Conservation (phyloP, 78 protist species). For the Capsaspora owczarzaki region DNA sequence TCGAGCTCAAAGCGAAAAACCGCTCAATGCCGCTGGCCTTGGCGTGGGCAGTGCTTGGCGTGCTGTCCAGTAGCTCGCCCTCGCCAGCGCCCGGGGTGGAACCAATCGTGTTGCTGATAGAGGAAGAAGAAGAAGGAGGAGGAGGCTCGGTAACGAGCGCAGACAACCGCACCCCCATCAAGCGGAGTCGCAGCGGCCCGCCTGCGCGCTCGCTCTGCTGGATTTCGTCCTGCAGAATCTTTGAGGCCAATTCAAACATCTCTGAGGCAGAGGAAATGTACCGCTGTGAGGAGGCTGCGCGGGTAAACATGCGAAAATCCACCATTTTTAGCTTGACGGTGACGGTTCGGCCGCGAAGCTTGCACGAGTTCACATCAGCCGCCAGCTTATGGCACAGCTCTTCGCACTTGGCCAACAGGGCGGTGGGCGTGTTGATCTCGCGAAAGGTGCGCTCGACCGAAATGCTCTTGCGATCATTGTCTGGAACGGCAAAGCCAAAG, state of each 20-base stretch:
- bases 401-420: not conserved
- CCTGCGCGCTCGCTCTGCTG: not conserved
- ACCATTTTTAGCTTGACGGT: slow-evolving; percentile 28
- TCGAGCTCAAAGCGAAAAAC: not conserved
- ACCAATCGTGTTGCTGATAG: too few species aligned
- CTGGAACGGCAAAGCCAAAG: not conserved
- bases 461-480: not conserved
- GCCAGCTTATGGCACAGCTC: not conserved
- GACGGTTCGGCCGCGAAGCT: not conserved
- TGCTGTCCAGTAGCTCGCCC: too few species aligned
- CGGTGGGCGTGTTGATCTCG: not conserved
- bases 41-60: not conserved
- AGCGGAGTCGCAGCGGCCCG: slow-evolving; percentile 18
- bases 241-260: not conserved
- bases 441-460: slow-evolving; percentile 18
- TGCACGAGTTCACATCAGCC: not conserved
- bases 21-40: not conserved
- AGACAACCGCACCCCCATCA: slow-evolving; percentile 36
- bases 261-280: not conserved
- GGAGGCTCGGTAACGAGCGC: too few species aligned
- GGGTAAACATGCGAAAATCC: slow-evolving; percentile 1
- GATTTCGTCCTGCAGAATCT: not conserved
- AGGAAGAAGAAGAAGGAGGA: too few species aligned
- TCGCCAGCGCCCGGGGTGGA: too few species aligned
- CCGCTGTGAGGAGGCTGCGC: not conserved